Evolutionary conservation across 2,329 filamentous ascomycete species (phyloP).

Genomic region (Apiospora pterosperma): DNA sequence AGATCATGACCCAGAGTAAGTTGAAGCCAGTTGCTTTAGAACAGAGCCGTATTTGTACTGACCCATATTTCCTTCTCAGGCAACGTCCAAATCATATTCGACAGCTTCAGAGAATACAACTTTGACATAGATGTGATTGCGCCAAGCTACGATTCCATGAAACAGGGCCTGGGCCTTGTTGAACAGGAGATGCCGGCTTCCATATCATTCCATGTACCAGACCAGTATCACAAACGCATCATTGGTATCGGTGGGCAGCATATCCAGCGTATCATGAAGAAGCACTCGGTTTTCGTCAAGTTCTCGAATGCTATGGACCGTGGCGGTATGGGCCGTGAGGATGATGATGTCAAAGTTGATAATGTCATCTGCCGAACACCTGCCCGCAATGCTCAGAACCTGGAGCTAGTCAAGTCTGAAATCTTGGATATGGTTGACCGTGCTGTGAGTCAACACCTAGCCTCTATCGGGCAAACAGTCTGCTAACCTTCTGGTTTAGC

Average conservation of each 20-base stretch:
- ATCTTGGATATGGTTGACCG: conserved; percentile 99
- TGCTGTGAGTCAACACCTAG: conserved; percentile 56
- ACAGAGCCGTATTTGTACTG: not conserved
- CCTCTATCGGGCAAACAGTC: conserved; percentile 1
- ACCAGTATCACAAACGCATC: conserved; percentile 99
- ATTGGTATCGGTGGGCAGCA: conserved; percentile 98
- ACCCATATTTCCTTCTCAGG: conserved; percentile 31
- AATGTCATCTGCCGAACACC: conserved; percentile 98
- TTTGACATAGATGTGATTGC: conserved; percentile 99
- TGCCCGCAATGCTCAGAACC: conserved; percentile 91
- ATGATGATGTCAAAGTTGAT: conserved; percentile 97
- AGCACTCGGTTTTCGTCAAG: conserved; percentile 99
- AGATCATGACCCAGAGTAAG: conserved; percentile 97
- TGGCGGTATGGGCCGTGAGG: conserved; percentile 85
- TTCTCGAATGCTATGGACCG: conserved; percentile 99
- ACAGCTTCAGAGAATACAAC: conserved; percentile 99
- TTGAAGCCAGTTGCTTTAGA: conserved; percentile 2
- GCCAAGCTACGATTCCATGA: conserved; percentile 88
- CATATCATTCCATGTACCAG: conserved; percentile 97
- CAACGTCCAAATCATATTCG: conserved; percentile 98
- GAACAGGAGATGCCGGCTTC: conserved; percentile 99
- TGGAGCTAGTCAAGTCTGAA: conserved; percentile 97
- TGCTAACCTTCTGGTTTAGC: conserved; percentile 40
- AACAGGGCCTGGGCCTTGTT: conserved; percentile 85
- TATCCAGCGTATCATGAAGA: conserved; percentile 99